Evolutionary conservation across 805 yeast species (phyloP), one percentile per base, ranked within the genome.

Genomic region (Candida morakotiae): DNA sequence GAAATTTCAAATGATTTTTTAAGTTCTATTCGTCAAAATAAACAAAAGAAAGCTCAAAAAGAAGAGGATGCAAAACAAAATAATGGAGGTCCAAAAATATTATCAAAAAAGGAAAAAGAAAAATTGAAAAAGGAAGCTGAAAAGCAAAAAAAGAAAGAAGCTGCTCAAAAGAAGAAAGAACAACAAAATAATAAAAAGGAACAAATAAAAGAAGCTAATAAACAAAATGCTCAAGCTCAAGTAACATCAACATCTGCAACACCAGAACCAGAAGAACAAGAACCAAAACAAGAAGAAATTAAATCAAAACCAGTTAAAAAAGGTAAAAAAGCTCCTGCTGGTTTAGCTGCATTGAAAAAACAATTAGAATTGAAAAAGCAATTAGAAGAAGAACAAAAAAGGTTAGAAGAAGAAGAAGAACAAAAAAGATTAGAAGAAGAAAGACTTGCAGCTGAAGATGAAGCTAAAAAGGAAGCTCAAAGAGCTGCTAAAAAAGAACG

Each of bases 101-200:
- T 89, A 63, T 79, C 91, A 40, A 93, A 91, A 76, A 88, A 91
- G 66, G 98, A 85, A 55, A 85, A 84, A 66, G 94, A 91, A 68
- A 89, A 82, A 69, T 95, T 93, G 63, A 87, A 86, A 79, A 95
- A 91, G 62, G 96, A 89, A 61, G 79, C 77, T 47, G 94, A 85
- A 58, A 91, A 91, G 72, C 86, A 82, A 51, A 75, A 81, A 62
- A 91, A 91, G 82, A 88, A 87, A 67, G 95, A 87, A 51, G 77
- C 80, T 42, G 95, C 96, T 30, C 84, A 81, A 38, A 83, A 79
- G 64, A 88, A 87, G 77, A 88, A 87, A 63, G 79, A 73, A 28
- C 80, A 77, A 47, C 81, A 76, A 48, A 79, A 77, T 16, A 72
- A 71, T 50, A 74, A 77, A 64, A 77, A 74, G 48, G 76, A 71